Evolutionary conservation across 139 green algal genomes (phyloP), one percentile per base, ranked within the genome.

Genomic region (Chlamydomonas schloesseri): DNA sequence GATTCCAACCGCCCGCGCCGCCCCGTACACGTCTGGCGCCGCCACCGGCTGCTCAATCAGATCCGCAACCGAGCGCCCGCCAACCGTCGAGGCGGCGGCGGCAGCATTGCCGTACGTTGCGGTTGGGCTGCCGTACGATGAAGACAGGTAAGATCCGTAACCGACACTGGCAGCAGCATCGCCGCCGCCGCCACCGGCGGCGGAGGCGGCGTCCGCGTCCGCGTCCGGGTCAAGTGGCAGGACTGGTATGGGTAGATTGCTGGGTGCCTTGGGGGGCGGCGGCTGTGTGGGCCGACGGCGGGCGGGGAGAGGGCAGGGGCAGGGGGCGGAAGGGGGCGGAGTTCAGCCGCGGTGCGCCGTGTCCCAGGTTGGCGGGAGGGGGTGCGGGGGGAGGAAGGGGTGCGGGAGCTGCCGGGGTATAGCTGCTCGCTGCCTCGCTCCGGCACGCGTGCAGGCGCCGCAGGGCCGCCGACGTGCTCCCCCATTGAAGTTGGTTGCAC

Each of bases 201-300:
- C 23, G 33, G 53, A 21, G 18, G 42, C 24, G 33, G 13, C 28
- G 46, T 13, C 47, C 4, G 21, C 23, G 18, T 71, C 34, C 11
- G 57, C 0, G 20, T 83, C 76, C 14, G 64, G 60, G n/a, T 83
- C 37, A 0, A 9, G 36, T 24, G 28, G 26, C 28, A 24, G 24
- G 3, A 83, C 31, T 4, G 76, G 76, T 9, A 83, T 83, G 58
- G 76, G 23, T 0, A 83, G 14, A 11, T 33, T 55, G 28, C 36
- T 14, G 2, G 76, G 55, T 28, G 62, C 60, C 60, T 62, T 73
- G 31, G 23, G 60, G 3, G 76, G 76, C 24, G 76, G 76, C 1
- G 76, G 76, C 76, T 83, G 74, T 4, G 20, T 31, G 50, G 36
- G 33, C n/a, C n/a, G n/a, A n/a, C n/a, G n/a, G n/a, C n/a, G n/a